phyloP scores from a whole-genome alignment of 2,329 filamentous ascomycete species.

The Aphanocladium album region DNA sequence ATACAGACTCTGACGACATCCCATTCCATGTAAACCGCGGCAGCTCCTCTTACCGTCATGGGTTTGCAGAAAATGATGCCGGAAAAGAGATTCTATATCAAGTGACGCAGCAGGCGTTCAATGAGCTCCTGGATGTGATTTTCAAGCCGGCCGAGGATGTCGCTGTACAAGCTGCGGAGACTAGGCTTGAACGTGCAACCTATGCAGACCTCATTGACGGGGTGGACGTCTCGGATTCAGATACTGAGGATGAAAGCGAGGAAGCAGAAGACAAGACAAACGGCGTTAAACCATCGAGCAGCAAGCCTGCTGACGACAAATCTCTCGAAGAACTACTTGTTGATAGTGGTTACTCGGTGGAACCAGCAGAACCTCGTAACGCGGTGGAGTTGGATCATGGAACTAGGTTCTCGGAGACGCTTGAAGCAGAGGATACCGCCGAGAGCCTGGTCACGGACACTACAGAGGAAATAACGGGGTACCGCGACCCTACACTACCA shows the following conservation, averaged over 20 bases:
- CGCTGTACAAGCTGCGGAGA: constrained; percentile 62
- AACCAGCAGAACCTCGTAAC: constrained; percentile 26
- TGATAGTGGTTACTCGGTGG: constrained; percentile 41
- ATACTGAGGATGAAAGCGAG: constrained; percentile 22
- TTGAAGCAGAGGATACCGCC: constrained; percentile 2
- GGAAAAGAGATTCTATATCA: constrained; percentile 88
- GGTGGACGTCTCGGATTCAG: constrained; percentile 22
- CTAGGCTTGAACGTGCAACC: constrained; percentile 55
- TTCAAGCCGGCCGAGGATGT: constrained; percentile 79
- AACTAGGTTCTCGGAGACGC: constrained; percentile 21
- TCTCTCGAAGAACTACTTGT: constrained; percentile 34
- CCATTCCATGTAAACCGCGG: constrained; percentile 59
- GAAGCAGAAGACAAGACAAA: constrained; percentile 17
- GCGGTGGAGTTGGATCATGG: constrained; percentile 28
- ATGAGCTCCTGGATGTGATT: constrained; percentile 81
- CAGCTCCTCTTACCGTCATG: neutral
- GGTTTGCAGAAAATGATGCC: constrained; percentile 70
- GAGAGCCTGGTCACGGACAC: constrained; percentile 17
- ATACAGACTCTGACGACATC: constrained; percentile 2
- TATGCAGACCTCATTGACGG: constrained; percentile 45
- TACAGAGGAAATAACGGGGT: constrained; percentile 19
- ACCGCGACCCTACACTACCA: constrained; percentile 59
- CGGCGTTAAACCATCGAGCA: neutral
- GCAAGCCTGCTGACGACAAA: constrained; percentile 17
- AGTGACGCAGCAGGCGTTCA: constrained; percentile 83